Conservation (phyloP, 257 asterid species). For the Solanum sparsipilum region DNA sequence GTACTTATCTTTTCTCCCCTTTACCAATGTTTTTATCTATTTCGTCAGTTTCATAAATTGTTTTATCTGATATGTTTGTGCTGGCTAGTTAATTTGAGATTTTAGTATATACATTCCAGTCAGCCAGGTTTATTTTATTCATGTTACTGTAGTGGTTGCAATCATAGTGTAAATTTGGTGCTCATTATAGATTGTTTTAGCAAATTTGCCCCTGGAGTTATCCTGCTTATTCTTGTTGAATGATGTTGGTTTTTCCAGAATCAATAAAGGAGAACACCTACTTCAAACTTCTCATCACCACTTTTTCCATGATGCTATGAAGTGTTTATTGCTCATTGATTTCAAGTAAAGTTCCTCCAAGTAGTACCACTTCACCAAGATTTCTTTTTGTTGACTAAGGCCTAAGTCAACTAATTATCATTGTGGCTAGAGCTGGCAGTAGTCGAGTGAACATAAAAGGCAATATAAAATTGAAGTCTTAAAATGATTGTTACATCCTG, state of each 20-base stretch:
- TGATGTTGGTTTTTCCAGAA: neutral
- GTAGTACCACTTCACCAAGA: neutral
- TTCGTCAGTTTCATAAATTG: neutral
- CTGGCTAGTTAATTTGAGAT: neutral
- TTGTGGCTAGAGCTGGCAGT: neutral
- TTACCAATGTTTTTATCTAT: neutral
- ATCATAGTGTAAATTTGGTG: neutral
- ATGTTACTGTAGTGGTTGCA: neutral
- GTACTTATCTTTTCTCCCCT: conserved; percentile 22
- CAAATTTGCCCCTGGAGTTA: neutral
- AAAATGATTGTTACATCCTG: neutral
- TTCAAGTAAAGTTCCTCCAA: neutral
- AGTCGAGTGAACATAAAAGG: neutral
- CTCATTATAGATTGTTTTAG: neutral
- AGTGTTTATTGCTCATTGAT: neutral
- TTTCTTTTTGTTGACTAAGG: neutral
- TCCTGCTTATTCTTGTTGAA: neutral
- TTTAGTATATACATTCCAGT: neutral
- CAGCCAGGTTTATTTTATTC: neutral
- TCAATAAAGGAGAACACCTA: neutral
- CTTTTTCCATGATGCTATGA: neutral
- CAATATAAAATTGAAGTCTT: neutral
- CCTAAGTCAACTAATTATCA: neutral
- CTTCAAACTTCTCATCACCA: neutral
- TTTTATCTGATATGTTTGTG: neutral